phyloP scores from a whole-genome alignment of 345 rosid genomes.

The Corchorus capsularis region DNA sequence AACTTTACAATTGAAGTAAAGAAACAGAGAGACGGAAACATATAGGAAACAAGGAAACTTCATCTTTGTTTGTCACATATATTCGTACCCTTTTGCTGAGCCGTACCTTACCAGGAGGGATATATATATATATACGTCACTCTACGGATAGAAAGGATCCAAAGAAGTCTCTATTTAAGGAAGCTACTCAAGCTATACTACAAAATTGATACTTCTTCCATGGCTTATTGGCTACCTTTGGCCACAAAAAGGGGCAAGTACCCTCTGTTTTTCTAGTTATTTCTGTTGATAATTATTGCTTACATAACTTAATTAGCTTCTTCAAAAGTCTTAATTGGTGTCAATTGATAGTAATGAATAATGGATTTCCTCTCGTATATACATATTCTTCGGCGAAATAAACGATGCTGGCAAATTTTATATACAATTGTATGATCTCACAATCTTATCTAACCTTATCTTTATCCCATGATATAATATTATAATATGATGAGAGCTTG shows the following conservation, averaged over 20 bases:
- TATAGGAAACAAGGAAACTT: slow-evolving; percentile 10
- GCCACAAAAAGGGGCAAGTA: neutral
- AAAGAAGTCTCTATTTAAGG: slow-evolving; percentile 11
- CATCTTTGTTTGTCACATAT: neutral
- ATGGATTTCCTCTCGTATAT: too few relatives aligned
- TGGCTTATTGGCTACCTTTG: neutral
- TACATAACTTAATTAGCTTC: too few relatives aligned
- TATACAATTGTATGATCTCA: neutral
- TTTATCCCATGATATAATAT: neutral
- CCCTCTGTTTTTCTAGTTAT: neutral
- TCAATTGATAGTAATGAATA: too few relatives aligned
- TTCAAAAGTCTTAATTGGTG: neutral
- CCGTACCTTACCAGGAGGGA: neutral
- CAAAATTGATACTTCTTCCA: slow-evolving; percentile 1
- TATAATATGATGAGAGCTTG: neutral
- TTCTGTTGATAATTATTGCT: neutral
- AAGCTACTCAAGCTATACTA: slow-evolving; percentile 5
- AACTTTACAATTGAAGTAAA: neutral
- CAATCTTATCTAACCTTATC: slow-evolving; percentile 6
- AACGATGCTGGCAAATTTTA: neutral
- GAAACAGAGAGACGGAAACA: neutral
- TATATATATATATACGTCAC: too few relatives aligned
- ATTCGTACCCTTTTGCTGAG: neutral
- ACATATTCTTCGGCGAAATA: neutral
- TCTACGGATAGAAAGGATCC: slow-evolving; percentile 6